Conservation (phyloP, 306 rosid genomes). For the Vicia villosa region DNA sequence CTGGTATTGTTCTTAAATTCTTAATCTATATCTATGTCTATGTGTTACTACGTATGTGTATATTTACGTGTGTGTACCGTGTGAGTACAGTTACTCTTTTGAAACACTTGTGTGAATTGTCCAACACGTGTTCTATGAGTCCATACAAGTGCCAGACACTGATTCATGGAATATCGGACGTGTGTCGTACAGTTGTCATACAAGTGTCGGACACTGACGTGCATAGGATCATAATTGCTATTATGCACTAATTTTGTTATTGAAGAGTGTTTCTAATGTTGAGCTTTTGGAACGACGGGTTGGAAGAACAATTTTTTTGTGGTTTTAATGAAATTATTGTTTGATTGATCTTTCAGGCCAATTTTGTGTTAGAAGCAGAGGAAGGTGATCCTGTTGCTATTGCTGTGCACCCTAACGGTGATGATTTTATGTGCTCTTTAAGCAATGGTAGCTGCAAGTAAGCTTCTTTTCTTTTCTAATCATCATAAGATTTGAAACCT, state of each 20-base stretch:
- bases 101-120: no score
- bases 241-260: constrained; percentile 20
- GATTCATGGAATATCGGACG: no score
- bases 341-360: constrained; percentile 48
- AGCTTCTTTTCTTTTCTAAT: constrained; percentile 44
- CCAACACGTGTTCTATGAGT: no score
- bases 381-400: constrained; percentile 81
- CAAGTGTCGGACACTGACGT: no score
- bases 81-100: neutral
- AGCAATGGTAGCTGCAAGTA: constrained; percentile 92
- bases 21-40: no score
- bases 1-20: constrained; percentile 53
- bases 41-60: neutral
- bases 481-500: neutral
- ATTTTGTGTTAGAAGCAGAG: constrained; percentile 74
- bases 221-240: neutral
- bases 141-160: no score
- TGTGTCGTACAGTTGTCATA: no score
- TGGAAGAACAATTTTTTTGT: constrained; percentile 22
- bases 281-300: constrained; percentile 16
- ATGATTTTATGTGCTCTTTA: constrained; percentile 74
- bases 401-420: constrained; percentile 87
- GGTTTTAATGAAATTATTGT: constrained; percentile 3
- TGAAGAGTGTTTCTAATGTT: constrained; percentile 11
- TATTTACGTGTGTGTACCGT: neutral